Evolutionary conservation across 2,329 filamentous ascomycete genomes (phyloP).

Genomic region (Alternaria ethzedia): DNA sequence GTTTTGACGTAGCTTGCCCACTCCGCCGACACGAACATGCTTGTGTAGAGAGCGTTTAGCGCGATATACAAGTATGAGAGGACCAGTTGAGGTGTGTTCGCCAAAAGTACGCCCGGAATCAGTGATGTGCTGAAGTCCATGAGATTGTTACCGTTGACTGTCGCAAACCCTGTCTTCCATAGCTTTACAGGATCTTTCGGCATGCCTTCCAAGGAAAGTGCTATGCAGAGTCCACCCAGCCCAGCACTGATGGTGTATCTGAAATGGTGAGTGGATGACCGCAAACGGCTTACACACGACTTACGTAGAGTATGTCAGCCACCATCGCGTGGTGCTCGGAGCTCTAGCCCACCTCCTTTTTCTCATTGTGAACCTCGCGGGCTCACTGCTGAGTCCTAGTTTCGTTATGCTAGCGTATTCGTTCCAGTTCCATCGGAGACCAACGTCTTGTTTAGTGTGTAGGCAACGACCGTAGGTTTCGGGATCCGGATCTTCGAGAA

Average conservation of each 20-base stretch:
- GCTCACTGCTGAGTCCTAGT: neutral
- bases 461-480: slow-evolving; percentile 20
- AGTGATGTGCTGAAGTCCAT: slow-evolving; percentile 7
- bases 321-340: neutral
- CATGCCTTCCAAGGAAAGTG: slow-evolving; percentile 7
- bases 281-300: neutral
- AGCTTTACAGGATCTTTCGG: slow-evolving; percentile 8
- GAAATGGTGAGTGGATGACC: no score
- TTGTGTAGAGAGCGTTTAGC: slow-evolving; percentile 56
- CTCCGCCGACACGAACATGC: slow-evolving; percentile 56
- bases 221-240: slow-evolving; percentile 1
- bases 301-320: neutral
- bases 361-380: neutral
- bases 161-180: slow-evolving; percentile 18
- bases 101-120: slow-evolving; percentile 41
- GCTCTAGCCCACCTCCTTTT: neutral
- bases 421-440: slow-evolving; percentile 1
- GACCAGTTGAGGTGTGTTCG: slow-evolving; percentile 57
- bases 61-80: slow-evolving; percentile 56
- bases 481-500: slow-evolving; percentile 20
- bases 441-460: neutral
- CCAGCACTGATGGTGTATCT: neutral
- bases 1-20: slow-evolving; percentile 50
- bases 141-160: slow-evolving; percentile 19
- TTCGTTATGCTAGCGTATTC: neutral